Evolutionary conservation across 2,329 filamentous ascomycete species (phyloP), one percentile per base, ranked within the genome.

Genomic region (Epichloe sylvatica): DNA sequence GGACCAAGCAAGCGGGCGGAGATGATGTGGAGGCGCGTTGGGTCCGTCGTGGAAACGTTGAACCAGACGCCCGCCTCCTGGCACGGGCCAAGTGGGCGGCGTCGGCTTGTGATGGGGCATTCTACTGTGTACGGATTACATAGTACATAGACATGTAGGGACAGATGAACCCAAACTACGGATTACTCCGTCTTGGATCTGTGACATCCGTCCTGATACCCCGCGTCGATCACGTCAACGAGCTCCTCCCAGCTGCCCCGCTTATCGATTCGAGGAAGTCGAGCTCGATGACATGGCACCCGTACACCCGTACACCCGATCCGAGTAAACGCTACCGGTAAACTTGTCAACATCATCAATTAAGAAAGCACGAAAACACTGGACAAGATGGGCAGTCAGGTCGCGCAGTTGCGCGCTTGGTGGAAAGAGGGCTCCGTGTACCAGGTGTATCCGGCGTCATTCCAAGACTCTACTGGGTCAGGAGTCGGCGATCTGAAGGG

Each of bases 341-440:
- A 15, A 34, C 13, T 6, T 15, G 19, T 23, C 19, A 42, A 12
- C 38, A 36, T 42, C 38, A n/a, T 39, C 7, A 25, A 35, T 25
- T 17, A 8, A 9, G 30, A 30, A 15, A 19, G 37, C 17, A 35
- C 7, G 9, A 6, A 34, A 3, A 30, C 34, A 15, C 35, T n/a
- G 17, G 50, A 56, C 12, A 45, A 19, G n/a, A 64, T 64, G 61
- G 54, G 54, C 3, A 53, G 49, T 25, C 43, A 49, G 37, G 53
- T 44, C 25, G 52, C 62, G 36, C 62, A 59, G 47, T 54, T 54
- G 8, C 60, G 60, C 34, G 59, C 60, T 15, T 81, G 77, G 77
- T 81, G 78, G 77, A 79, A 80, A 55, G 75, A 80, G 59, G 72
- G 70, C 46, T 69, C 73, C 9, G 74, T 80, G 21, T 81, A 81